Percentiles rank a stretch among this genome's conserved stretches.
phyloP scores from a whole-genome alignment of 108 stramenopile genomes.

The Nitzschia sp. region DNA sequence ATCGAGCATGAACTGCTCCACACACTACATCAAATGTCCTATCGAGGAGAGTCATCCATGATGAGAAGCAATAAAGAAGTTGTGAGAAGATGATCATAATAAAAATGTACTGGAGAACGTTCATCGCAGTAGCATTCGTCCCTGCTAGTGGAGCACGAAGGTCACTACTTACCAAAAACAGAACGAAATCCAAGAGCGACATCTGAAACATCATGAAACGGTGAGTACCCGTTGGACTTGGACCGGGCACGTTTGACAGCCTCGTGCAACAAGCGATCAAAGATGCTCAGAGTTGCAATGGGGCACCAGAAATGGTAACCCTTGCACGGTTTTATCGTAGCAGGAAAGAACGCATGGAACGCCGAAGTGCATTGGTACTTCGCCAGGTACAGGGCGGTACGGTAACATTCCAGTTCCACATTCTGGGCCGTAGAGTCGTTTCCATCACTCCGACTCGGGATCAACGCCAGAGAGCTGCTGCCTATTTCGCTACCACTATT shows the following conservation, averaged over 20 bases:
- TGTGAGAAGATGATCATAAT: too few species aligned
- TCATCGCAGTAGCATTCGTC: too few species aligned
- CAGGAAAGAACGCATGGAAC: slow-evolving; percentile 64
- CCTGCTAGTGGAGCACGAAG: too few species aligned
- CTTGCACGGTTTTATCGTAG: slow-evolving; percentile 70
- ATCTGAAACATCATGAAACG: slow-evolving; percentile 69
- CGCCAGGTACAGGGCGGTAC: slow-evolving; percentile 76
- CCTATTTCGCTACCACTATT: not conserved
- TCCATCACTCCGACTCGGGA: slow-evolving; percentile 12
- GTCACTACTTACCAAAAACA: slow-evolving; percentile 78
- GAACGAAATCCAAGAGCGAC: slow-evolving; percentile 81
- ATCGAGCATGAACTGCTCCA: too few species aligned
- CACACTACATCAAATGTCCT: too few species aligned
- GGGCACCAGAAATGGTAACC: slow-evolving; percentile 91
- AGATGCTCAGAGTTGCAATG: slow-evolving; percentile 73
- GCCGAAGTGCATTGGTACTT: slow-evolving; percentile 86
- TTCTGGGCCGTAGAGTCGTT: slow-evolving; percentile 24
- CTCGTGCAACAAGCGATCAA: slow-evolving; percentile 82
- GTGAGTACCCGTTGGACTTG: slow-evolving; percentile 32
- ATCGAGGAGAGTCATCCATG: too few species aligned
- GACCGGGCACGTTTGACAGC: slow-evolving; percentile 52
- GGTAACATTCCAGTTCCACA: slow-evolving; percentile 71
- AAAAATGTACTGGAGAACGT: too few species aligned
- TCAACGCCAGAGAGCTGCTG: not conserved
- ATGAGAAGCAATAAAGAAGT: too few species aligned